Evolutionary conservation across 2,329 filamentous ascomycete species (phyloP).

Genomic region (Fusarium transvaalense): DNA sequence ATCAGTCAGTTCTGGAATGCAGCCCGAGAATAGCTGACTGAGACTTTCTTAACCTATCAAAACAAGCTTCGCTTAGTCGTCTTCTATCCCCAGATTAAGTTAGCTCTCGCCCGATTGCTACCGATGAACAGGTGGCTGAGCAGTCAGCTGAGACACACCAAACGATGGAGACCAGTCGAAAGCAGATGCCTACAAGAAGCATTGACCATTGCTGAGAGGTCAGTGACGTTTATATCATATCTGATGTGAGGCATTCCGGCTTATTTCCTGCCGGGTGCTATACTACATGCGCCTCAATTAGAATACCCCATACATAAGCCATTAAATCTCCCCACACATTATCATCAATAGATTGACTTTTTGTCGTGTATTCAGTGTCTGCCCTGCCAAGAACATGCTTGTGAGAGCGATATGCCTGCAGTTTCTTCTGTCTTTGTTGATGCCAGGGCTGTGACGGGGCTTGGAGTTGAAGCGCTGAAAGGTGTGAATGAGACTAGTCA

Average conservation of each 20-base stretch:
- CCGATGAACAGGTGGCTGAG: constrained; percentile 24
- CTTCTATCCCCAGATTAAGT: neutral
- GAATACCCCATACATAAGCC: neutral
- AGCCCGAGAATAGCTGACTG: constrained; percentile 1
- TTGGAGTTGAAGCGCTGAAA: neutral
- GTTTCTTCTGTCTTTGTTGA: neutral
- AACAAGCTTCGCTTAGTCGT: neutral
- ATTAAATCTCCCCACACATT: constrained; percentile 9
- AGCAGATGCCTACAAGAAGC: constrained; percentile 13
- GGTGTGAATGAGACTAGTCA: constrained; percentile 12
- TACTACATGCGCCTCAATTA: neutral
- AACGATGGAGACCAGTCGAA: constrained; percentile 10
- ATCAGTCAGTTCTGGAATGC: neutral
- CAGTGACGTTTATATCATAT: neutral
- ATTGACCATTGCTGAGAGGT: neutral
- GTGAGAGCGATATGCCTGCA: constrained; percentile 14
- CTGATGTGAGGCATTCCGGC: neutral
- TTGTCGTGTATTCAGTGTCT: neutral
- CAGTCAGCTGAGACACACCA: constrained; percentile 26
- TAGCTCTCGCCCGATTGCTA: constrained; percentile 12
- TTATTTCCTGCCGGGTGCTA: neutral
- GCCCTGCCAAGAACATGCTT: constrained; percentile 20
- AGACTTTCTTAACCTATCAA: constrained; percentile 7
- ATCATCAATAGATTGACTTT: neutral
- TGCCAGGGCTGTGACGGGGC: neutral